Evolutionary conservation across 2,329 filamentous ascomycete genomes (phyloP).

Genomic region (Fusarium poae): DNA sequence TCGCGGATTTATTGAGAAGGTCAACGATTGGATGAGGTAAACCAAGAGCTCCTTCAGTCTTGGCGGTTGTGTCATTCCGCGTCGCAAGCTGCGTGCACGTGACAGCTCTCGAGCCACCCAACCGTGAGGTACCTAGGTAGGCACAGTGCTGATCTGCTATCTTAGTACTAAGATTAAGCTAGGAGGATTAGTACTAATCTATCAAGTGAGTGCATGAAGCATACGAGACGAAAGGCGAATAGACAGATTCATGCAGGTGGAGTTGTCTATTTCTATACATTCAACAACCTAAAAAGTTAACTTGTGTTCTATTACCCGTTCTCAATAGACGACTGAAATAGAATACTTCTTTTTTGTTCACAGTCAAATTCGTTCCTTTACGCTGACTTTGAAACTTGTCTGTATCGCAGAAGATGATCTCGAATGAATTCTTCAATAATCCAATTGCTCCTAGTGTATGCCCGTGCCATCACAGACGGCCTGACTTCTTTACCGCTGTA

Average conservation of each 20-base stretch:
- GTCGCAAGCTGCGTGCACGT: constrained; percentile 49
- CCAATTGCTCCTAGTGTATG: background rate
- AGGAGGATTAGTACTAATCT: no score
- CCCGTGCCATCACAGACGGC: constrained; percentile 11
- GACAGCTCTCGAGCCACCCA: constrained; percentile 37
- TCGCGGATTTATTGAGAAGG: constrained; percentile 40
- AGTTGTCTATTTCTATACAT: background rate
- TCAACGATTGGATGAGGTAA: constrained; percentile 40
- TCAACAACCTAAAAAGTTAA: background rate
- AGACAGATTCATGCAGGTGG: background rate
- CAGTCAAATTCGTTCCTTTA: background rate
- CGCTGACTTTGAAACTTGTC: background rate
- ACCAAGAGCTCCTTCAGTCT: constrained; percentile 44
- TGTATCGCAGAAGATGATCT: background rate
- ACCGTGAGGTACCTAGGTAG: no score
- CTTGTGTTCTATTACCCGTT: background rate
- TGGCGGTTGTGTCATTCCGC: constrained; percentile 52
- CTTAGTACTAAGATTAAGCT: no score
- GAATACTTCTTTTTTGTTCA: background rate
- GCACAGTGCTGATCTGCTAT: no score
- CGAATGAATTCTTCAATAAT: background rate
- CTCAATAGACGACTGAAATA: background rate
- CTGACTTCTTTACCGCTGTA: constrained; percentile 9
- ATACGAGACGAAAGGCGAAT: background rate
- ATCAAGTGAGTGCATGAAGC: background rate